phyloP scores from a whole-genome alignment of 306 rosid genomes.

The Hippophae rhamnoides region DNA sequence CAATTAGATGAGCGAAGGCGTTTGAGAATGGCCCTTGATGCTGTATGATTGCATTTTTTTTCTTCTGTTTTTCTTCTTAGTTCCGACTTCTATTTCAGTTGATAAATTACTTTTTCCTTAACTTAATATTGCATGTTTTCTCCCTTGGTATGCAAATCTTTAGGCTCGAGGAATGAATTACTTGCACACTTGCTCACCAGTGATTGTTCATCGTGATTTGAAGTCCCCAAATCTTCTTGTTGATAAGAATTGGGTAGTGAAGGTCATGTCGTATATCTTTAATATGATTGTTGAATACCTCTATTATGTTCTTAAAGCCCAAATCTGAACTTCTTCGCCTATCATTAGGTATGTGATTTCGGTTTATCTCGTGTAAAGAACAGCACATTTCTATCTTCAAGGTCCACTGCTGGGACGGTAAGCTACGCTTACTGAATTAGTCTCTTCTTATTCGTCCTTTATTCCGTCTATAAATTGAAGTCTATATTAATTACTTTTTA shows the following conservation, averaged over 20 bases:
- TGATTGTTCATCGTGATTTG: constrained; percentile 86
- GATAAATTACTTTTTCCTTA: constrained; percentile 4
- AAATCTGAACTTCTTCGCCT: constrained; percentile 13
- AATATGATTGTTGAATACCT: constrained; percentile 1
- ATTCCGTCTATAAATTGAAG: background rate
- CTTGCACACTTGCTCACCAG: constrained; percentile 74
- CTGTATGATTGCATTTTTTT: constrained; percentile 43
- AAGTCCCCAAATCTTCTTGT: constrained; percentile 95
- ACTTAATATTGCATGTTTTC: constrained; percentile 11
- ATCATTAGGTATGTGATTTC: constrained; percentile 81
- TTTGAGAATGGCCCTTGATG: constrained; percentile 90
- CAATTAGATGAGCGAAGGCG: constrained; percentile 82
- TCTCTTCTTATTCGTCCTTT: background rate
- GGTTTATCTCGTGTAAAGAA: constrained; percentile 89
- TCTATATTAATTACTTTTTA: background rate
- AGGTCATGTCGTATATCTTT: constrained; percentile 36
- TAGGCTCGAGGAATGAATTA: constrained; percentile 98
- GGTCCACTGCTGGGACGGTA: constrained; percentile 98
- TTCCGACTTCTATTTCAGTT: constrained; percentile 10
- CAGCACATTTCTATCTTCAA: constrained; percentile 93
- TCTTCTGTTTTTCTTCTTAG: constrained; percentile 14
- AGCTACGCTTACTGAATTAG: constrained; percentile 19
- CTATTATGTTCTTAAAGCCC: constrained; percentile 15
- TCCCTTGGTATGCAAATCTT: constrained; percentile 15
- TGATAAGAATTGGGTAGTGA: constrained; percentile 81